Evolutionary conservation across 2,329 filamentous ascomycete genomes (phyloP), one percentile per base, ranked within the genome.

Genomic region (Cercospora zeae-maydis): DNA sequence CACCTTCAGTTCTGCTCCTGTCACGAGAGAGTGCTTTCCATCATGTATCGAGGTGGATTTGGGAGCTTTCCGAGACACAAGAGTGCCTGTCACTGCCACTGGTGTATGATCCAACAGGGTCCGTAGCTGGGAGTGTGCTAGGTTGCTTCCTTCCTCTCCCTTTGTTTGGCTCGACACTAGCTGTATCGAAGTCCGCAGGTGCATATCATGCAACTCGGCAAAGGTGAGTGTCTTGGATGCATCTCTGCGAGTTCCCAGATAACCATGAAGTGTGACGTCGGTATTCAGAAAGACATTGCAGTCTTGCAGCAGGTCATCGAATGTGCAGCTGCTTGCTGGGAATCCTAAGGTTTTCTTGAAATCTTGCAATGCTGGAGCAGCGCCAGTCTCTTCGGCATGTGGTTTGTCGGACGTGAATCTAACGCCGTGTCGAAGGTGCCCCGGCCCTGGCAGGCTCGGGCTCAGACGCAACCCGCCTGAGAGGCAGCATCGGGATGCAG

Each of bases 201-300:
- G 27, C 76, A 67, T 67, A 53, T 74, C 72, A 57, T 71, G 77
- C 36, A 86, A 73, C 56, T 88, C 83, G 53, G 87, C 87, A 72
- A 96, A 96, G 1, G 85, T 85, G 19, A 96, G 79, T 39, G 84
- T 86, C 59, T 87, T 87, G 30, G 86, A 86, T 21, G 92, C 80
- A 69, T 90, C 86, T 65, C 86, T 83, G 31, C 86, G 83, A 63
- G 85, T 86, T 27, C 86, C 86, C 0, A 96, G 76, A 69, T 93
- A 95, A 19, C 93, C 93, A 74, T 87, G 82, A 0, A 90, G 75
- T 0, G 81, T 80, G 33, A 89, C 80, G 19, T 77, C 71, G 7
- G 79, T 51, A 37, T 74, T 75, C 16, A 74, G 55, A 19, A 66
- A 63, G 30, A 58, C 31, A 10, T 57, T 52, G 13, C 71, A 66